A percentile compares a stretch with the other conserved stretches of the same genome.
These are phyloP conservation scores for Syzygium malaccense DNA, from an alignment of 441 rosid genomes.

Conservation along the genomic window DNA sequence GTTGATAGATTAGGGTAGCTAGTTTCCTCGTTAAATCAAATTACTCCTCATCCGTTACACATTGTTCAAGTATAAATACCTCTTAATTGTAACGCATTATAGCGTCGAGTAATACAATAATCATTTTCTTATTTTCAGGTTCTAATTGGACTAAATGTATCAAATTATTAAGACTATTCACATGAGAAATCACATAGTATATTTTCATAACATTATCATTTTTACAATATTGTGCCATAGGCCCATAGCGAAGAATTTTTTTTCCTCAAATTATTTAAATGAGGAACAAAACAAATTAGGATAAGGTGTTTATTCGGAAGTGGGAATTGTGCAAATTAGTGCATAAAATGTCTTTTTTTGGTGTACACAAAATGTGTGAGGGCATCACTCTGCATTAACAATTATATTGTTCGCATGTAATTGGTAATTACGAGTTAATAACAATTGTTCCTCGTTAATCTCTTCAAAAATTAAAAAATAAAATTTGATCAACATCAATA, in stretches of 20 bases:
- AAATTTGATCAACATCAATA: not conserved
- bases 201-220: not conserved
- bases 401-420: not conserved
- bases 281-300: not conserved
- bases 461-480: not conserved
- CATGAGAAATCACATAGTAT: not conserved
- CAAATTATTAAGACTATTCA: not conserved
- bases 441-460: not conserved
- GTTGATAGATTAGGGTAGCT: not conserved
- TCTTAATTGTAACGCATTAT: not conserved
- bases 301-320: not conserved
- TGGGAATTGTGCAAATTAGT: not conserved
- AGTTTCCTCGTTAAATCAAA: not conserved
- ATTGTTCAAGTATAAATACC: not conserved
- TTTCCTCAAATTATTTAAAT: not conserved
- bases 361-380: not conserved
- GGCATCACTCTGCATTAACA: not conserved
- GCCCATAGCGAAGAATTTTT: not conserved
- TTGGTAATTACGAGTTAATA: not conserved
- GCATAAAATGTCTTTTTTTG: not conserved
- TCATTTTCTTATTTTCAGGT: not conserved
- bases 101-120: not conserved
- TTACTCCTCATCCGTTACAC: not conserved
- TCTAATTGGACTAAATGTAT: not conserved
- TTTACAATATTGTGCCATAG: not conserved